A percentile compares a stretch with the other conserved stretches of the same genome.
Conservation (phyloP, 23 red algal genomes). For the Gracilaria caudata region DNA sequence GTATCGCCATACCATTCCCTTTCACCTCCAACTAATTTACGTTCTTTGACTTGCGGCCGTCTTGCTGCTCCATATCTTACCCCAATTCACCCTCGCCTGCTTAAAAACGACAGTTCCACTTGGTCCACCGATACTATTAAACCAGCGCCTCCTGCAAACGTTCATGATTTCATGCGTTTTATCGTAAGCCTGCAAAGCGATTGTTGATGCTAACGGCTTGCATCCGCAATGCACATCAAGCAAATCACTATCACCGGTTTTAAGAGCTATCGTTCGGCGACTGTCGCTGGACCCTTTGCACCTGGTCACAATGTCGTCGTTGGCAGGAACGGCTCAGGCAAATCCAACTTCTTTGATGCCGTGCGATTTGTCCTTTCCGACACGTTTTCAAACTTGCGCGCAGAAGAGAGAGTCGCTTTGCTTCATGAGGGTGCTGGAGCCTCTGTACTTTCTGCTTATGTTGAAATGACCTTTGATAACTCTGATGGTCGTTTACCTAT, state of each 20-base stretch:
- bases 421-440: slow-evolving; percentile 91
- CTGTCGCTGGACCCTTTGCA: slow-evolving; percentile 75
- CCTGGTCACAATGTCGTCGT: slow-evolving; percentile 91
- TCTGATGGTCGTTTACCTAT: slow-evolving; percentile 86
- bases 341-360: slow-evolving; percentile 97
- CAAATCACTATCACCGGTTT: slow-evolving; percentile 93
- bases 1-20: too few species aligned
- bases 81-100: not conserved
- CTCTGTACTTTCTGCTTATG: slow-evolving; percentile 92
- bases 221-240: slow-evolving; percentile 83
- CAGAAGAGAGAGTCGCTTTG: slow-evolving; percentile 91
- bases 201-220: not conserved
- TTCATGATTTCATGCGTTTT: not conserved
- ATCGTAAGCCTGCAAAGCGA: not conserved
- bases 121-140: too few species aligned
- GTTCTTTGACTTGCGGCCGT: not conserved
- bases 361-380: slow-evolving; percentile 94
- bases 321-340: slow-evolving; percentile 94
- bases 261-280: slow-evolving; percentile 93
- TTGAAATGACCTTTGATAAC: slow-evolving; percentile 98
- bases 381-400: slow-evolving; percentile 77
- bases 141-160: not conserved
- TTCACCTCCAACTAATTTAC: not conserved
- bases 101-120: not conserved
- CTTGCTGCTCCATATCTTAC: not conserved